Evolutionary conservation across 23 red algal genomes (phyloP), one percentile per base, ranked within the genome.

Genomic region (Gracilaria vermiculophylla): DNA sequence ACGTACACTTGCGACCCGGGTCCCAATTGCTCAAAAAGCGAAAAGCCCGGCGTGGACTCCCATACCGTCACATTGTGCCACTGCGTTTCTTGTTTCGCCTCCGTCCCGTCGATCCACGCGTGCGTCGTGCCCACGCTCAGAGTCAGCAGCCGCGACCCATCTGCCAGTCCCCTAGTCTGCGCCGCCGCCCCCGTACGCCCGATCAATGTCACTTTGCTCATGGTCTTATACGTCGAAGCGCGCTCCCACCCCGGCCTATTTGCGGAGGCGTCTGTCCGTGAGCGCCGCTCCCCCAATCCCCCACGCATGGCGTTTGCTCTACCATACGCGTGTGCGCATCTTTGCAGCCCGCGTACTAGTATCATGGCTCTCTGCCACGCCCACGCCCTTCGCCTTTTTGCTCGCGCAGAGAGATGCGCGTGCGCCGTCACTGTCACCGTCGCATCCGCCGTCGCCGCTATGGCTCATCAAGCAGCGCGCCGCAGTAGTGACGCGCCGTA

Each of bases 181-280:
- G 85, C 70, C 9, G n/a, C 15, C 16, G 41, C 53, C 6, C 85
- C 85, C 1, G 85, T 89, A 14, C 85, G 85, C 8, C 85, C 85
- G 69, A 89, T 69, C 16, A 89, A 27, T 16, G 85, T 89, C 3
- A 69, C 37, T 44, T 89, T 89, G 72, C 85, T 60, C 19, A 89
- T 6, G n/a, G 37, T 73, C 40, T 47, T 73, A 40, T 73, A 73
- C 67, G 67, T 3, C 9, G 67, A 73, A 24, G 44, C 14, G 8
- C 17, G 21, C 47, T 40, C 37, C 23, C 40, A 31, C 29, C 2
- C 2, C 25, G 17, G 1, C 16, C 7, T 9, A 31, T 64, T 64
- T 64, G 58, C 1, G 16, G 24, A 28, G 10, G 2, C 58, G 4
- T 64, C 58, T 34, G 5, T n/a, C n/a, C n/a, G n/a, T n/a, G n/a